Evolutionary conservation across 768 basidiomycete species (phyloP), one percentile per base, ranked within the genome.

Genomic region (Termitomyces sp.): DNA sequence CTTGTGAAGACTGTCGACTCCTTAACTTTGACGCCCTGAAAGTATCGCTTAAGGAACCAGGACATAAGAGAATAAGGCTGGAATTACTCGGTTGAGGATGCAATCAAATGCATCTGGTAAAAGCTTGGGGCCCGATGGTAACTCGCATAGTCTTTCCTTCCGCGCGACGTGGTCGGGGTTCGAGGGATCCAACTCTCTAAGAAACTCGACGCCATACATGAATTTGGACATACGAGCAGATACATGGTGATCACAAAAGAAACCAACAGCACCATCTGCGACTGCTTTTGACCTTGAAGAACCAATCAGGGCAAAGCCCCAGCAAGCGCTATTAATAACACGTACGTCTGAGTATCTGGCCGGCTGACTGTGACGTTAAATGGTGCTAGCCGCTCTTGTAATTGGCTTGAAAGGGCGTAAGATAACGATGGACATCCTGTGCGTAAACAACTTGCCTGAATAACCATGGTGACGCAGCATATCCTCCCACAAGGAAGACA

Each of bases 161-260:
- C 89, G 80, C 3, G 80, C 70, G 51, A 83, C 70, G 65, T 91
- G 90, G 47, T 90, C 89, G 6, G 79, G 79, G 68, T 91, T 85
- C 38, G 75, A 75, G 2, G 79, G 72, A 68, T 92, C 82, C 65
- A 82, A 83, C 59, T 88, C 84, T 18, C 89, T 81, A 20, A 91
- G 74, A 67, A 84, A 91, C 69, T 91, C 89, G 49, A 91, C 90
- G 16, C 90, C 90, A 67, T 91, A 93, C 83, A 90, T 85, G 67
- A 82, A 91, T 68, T 80, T 89, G 33, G 88, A 88, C 76, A 91
- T 84, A 47, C 90, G 82, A 26, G 90, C 88, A 5, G 88, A 88
- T 57, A 93, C 91, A 64, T 91, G 86, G 61, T 91, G 91, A 66
- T 91, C 90, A 63, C 87, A 88, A 71, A 90, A 91, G 71, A 91